A percentile compares a stretch with the other conserved stretches of the same genome.
Evolutionary conservation across 2,329 filamentous ascomycete genomes (phyloP).

Genomic region (Coniella lustricola): DNA sequence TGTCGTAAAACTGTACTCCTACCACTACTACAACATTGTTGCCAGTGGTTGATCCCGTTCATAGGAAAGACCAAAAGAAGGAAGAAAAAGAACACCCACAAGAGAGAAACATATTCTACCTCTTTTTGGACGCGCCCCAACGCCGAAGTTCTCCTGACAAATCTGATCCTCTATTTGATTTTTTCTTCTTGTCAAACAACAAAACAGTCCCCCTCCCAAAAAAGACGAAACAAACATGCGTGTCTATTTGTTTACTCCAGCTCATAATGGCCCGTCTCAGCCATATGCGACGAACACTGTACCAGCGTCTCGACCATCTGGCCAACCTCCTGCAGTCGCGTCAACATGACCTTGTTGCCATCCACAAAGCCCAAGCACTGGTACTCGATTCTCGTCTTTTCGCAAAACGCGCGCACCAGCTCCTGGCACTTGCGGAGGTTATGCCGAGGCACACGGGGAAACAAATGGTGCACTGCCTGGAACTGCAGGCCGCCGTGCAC

Average conservation of each 20-base stretch:
- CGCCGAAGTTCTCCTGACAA: too few species aligned
- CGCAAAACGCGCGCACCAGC: conserved; percentile 55
- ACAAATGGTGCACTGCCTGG: conserved; percentile 65
- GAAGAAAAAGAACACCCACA: too few species aligned
- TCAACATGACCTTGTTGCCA: conserved; percentile 26
- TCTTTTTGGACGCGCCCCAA: too few species aligned
- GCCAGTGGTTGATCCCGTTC: too few species aligned
- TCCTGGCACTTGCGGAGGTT: conserved; percentile 56
- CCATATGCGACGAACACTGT: conserved; percentile 48
- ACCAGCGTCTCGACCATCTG: conserved; percentile 54
- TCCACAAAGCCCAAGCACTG: conserved; percentile 13
- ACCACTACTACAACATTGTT: too few species aligned
- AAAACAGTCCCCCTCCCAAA: too few species aligned
- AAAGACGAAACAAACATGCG: background rate
- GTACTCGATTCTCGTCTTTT: conserved; percentile 10
- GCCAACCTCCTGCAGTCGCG: conserved; percentile 48
- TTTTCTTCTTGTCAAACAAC: background rate
- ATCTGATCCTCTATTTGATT: too few species aligned
- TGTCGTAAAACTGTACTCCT: too few species aligned
- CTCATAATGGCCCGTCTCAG: conserved; percentile 30
- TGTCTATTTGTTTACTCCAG: background rate
- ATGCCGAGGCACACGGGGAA: conserved; percentile 60
- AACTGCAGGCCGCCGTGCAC: conserved; percentile 68
- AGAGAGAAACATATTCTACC: too few species aligned
- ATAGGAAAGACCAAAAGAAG: too few species aligned